phyloP scores from a whole-genome alignment of 2,329 filamentous ascomycete species.

The Furcasterigmium furcatum region DNA sequence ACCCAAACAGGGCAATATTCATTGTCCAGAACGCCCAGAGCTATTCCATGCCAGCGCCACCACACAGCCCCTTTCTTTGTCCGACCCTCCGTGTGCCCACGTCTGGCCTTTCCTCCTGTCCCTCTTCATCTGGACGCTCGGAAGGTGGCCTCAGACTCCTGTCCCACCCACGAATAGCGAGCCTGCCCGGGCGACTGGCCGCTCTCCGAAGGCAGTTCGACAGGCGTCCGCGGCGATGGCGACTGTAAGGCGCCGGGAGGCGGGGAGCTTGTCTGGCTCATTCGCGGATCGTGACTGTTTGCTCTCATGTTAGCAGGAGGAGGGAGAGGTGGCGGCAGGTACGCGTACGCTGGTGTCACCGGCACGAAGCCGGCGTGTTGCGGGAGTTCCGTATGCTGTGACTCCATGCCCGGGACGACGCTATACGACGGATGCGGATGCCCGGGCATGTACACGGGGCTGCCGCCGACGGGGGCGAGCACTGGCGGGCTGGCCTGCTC shows the following conservation, averaged over 20 bases:
- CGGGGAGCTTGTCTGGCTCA: background rate
- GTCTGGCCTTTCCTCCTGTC: background rate
- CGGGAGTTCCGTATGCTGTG: background rate
- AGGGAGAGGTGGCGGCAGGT: background rate
- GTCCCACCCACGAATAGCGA: background rate
- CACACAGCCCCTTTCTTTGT: too few relatives aligned
- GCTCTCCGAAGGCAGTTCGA: background rate
- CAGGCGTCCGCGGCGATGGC: background rate
- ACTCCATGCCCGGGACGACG: background rate
- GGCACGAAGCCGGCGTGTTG: background rate
- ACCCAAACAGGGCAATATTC: too few relatives aligned
- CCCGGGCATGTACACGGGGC: background rate
- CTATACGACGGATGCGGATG: background rate
- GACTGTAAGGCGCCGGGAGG: background rate
- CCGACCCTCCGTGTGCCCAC: too few relatives aligned
- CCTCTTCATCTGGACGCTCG: background rate
- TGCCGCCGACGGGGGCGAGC: background rate
- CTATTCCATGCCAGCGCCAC: too few relatives aligned
- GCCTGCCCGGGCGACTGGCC: background rate
- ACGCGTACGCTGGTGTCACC: background rate
- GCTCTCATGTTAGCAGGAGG: background rate
- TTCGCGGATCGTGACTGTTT: background rate
- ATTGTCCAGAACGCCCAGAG: too few relatives aligned
- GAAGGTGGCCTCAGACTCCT: background rate
- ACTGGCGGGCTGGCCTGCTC: slow-evolving; percentile 1